phyloP scores from a whole-genome alignment of 371 early-diverging fungal species.

The Lichtheimia hyalospora region DNA sequence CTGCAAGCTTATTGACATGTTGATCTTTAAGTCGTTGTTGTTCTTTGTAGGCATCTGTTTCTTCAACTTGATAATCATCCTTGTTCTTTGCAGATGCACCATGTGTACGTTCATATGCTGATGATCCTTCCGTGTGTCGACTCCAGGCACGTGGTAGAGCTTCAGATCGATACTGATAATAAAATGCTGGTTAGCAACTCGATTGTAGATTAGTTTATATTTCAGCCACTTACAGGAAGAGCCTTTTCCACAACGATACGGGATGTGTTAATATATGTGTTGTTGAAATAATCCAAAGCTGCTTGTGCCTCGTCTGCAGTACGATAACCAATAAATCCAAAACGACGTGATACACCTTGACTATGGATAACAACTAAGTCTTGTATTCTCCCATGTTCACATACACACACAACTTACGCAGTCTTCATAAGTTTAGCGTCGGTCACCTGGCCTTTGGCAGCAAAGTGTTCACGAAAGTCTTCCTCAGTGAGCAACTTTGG shows the following conservation, averaged over 20 bases:
- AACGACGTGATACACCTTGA: constrained; percentile 80
- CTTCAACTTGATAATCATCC: constrained; percentile 42
- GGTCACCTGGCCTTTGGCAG: constrained; percentile 82
- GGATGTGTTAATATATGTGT: constrained; percentile 90
- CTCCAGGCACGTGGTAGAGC: constrained; percentile 91
- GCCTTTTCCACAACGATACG: constrained; percentile 86
- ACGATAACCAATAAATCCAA: constrained; percentile 91
- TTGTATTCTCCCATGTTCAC: too few species aligned
- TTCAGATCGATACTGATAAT: constrained; percentile 65
- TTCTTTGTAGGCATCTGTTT: constrained; percentile 39
- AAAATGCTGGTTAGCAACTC: too few species aligned
- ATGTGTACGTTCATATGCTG: constrained; percentile 53
- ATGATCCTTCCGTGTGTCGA: constrained; percentile 76
- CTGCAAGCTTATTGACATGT: constrained; percentile 58
- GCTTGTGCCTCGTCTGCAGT: constrained; percentile 82
- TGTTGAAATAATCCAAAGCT: constrained; percentile 85
- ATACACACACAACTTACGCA: constrained; percentile 45
- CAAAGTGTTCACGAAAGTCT: constrained; percentile 86
- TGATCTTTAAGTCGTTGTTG: constrained; percentile 45
- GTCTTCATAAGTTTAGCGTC: constrained; percentile 89
- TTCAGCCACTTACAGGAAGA: constrained; percentile 57
- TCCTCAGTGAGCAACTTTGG: constrained; percentile 87
- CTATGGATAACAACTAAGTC: constrained; percentile 27
- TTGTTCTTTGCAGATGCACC: constrained; percentile 26
- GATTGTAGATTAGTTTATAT: too few species aligned